phyloP scores from a whole-genome alignment of 2,329 filamentous ascomycete genomes.

The Alternaria alternata region DNA sequence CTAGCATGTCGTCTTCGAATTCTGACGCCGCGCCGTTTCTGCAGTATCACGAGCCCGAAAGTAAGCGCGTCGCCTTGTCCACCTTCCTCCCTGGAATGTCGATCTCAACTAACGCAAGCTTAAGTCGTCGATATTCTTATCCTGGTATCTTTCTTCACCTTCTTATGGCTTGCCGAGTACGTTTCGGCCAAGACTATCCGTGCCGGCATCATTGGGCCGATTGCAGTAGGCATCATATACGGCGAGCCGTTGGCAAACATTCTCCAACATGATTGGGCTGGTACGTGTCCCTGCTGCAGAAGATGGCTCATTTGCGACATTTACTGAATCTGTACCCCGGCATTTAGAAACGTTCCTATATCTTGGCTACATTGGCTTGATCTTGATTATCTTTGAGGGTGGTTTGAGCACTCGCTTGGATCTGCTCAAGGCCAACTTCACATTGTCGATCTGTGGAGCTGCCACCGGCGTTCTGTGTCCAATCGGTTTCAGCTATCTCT shows the following conservation, averaged over 20 bases:
- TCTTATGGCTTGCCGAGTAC: conserved; percentile 20
- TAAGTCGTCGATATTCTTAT: conserved; percentile 19
- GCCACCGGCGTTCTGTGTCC: conserved; percentile 57
- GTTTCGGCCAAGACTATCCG: conserved; percentile 18
- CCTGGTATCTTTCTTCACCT: conserved; percentile 22
- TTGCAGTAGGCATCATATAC: conserved; percentile 18
- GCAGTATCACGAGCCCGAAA: conserved; percentile 19
- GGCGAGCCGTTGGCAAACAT: conserved; percentile 21
- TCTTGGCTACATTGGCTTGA: conserved; percentile 59
- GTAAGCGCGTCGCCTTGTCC: background rate
- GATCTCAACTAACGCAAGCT: conserved; percentile 1
- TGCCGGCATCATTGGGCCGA: conserved; percentile 21
- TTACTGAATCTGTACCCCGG: conserved; percentile 2
- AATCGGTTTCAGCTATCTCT: conserved; percentile 45
- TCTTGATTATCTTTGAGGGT: conserved; percentile 63
- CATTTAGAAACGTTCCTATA: conserved; percentile 48
- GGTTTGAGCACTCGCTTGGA: conserved; percentile 58
- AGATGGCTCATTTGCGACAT: background rate
- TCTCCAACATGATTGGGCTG: conserved; percentile 18
- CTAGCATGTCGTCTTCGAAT: background rate
- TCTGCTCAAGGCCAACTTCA: conserved; percentile 56
- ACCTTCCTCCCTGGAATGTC: background rate
- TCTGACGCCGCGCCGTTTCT: conserved; percentile 9
- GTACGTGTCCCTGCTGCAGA: background rate
- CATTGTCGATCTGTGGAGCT: conserved; percentile 54